phyloP scores from a whole-genome alignment of 1,284 basidiomycete species.

The Ganoderma leucocontextum region DNA sequence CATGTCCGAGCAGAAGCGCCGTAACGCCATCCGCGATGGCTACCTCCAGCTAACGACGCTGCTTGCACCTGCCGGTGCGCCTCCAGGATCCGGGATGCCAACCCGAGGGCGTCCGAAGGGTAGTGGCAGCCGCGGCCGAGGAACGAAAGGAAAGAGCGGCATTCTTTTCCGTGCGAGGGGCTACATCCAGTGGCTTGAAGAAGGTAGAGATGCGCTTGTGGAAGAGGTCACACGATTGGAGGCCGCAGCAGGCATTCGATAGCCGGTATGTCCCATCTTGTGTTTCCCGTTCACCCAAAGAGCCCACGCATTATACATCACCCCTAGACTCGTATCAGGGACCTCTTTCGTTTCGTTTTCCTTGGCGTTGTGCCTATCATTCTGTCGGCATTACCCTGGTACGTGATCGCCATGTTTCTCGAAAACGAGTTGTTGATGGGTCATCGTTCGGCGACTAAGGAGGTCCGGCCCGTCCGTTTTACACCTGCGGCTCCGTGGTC shows the following conservation, averaged over 20 bases:
- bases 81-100: slow-evolving; percentile 72
- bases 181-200: slow-evolving; percentile 80
- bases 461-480: not conserved
- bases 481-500: not conserved
- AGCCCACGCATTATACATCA: not conserved
- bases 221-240: slow-evolving; percentile 72
- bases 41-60: slow-evolving; percentile 85
- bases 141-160: slow-evolving; percentile 79
- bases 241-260: slow-evolving; percentile 59
- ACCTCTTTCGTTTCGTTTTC: not conserved
- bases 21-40: slow-evolving; percentile 89
- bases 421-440: not conserved
- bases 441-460: not conserved
- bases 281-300: not conserved
- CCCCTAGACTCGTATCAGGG: not conserved
- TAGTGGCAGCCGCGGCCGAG: slow-evolving; percentile 56
- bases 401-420: not conserved
- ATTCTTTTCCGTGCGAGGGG: slow-evolving; percentile 83
- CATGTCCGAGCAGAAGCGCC: slow-evolving; percentile 90
- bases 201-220: slow-evolving; percentile 68
- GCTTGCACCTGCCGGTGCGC: slow-evolving; percentile 74
- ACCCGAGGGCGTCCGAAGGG: slow-evolving; percentile 82
- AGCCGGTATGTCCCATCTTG: slow-evolving; percentile 11
- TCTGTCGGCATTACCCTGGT: not conserved
- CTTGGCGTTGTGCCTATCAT: not conserved